A percentile compares a stretch with the other conserved stretches of the same genome.
These are phyloP conservation scores for Cercospora zeina DNA, from an alignment of 2,329 filamentous ascomycete species.

Conservation along the genomic window DNA sequence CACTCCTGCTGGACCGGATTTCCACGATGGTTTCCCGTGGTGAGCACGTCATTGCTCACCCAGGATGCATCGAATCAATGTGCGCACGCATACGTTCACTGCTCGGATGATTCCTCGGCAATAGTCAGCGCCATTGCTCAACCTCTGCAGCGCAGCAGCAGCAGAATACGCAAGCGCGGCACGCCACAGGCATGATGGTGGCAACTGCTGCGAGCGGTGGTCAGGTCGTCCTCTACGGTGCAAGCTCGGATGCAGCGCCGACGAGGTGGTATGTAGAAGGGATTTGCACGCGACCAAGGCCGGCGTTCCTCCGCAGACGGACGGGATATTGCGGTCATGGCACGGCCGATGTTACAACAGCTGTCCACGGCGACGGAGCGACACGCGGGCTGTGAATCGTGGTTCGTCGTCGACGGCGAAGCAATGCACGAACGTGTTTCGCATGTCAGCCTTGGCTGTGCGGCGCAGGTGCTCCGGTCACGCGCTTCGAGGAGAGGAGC, in stretches of 20 bases:
- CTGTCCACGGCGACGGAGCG: conserved; percentile 1
- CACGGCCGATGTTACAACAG: conserved; percentile 3
- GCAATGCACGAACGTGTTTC: conserved; percentile 9
- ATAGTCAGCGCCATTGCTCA: background rate
- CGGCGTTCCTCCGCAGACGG: background rate
- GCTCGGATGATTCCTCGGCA: background rate
- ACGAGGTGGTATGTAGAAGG: background rate
- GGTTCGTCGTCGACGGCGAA: background rate
- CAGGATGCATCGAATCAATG: background rate
- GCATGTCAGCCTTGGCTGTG: conserved; percentile 8
- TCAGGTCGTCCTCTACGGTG: background rate
- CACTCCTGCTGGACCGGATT: no score
- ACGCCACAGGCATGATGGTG: background rate
- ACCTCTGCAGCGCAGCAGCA: background rate
- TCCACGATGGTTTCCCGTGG: no score
- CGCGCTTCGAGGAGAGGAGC: background rate
- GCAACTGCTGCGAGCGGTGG: background rate
- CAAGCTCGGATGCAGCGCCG: background rate
- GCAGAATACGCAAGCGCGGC: background rate
- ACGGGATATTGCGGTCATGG: background rate
- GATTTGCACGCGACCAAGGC: background rate
- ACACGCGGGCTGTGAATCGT: conserved; percentile 7
- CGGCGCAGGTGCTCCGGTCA: conserved; percentile 8
- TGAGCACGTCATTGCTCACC: background rate
- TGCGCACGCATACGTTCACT: conserved; percentile 1